These are phyloP conservation scores for Boletales sp. DNA, from an alignment of 768 basidiomycete genomes.

Conservation along the genomic window DNA sequence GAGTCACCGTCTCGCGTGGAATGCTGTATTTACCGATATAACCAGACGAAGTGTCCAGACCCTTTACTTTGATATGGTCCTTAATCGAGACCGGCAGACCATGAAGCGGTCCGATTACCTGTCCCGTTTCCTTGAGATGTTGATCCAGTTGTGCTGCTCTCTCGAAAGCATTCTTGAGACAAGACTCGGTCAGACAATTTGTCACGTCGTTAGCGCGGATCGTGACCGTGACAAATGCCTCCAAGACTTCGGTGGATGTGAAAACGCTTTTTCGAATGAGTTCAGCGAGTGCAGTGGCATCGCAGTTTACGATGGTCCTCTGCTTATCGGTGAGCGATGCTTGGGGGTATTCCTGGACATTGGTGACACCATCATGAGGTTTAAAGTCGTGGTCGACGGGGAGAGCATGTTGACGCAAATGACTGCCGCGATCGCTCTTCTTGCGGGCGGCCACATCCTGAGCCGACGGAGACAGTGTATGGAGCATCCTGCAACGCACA, in stretches of 20 bases:
- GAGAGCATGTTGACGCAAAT: conserved; percentile 9
- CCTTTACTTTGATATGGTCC: conserved; percentile 46
- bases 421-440: conserved; percentile 19
- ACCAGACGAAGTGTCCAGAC: conserved; percentile 38
- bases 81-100: conserved; percentile 45
- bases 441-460: conserved; percentile 21
- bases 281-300: conserved; percentile 27
- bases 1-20: not conserved
- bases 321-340: conserved; percentile 22
- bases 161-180: conserved; percentile 47
- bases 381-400: not conserved
- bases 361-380: conserved; percentile 2
- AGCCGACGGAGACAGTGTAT: not conserved
- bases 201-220: conserved; percentile 33
- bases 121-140: conserved; percentile 42
- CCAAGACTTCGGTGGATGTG: conserved; percentile 25
- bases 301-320: conserved; percentile 27
- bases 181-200: conserved; percentile 58
- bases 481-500: conserved; percentile 6
- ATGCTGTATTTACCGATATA: conserved; percentile 18
- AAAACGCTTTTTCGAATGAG: conserved; percentile 18
- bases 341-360: conserved; percentile 28
- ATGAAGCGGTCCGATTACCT: conserved; percentile 44
- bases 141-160: conserved; percentile 50
- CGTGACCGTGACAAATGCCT: conserved; percentile 26